Evolutionary conservation across 108 stramenopile species (phyloP), one percentile per base, ranked within the genome.

Genomic region (Epithemia pelagica): DNA sequence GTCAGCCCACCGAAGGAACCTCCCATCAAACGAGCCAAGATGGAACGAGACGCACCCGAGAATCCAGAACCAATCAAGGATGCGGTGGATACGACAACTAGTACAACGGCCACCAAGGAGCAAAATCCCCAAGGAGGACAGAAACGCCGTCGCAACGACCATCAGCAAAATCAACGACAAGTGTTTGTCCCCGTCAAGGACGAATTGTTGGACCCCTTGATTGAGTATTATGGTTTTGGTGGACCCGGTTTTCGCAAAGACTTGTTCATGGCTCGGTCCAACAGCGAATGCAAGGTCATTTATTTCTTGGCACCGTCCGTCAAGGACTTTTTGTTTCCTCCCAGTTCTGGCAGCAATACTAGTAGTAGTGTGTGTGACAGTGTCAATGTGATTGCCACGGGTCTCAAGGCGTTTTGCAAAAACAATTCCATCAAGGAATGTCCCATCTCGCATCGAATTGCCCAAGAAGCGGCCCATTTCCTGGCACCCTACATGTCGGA

Each of bases 391-490:
- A 87, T 93, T 53, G 87, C 77, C 52, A 83, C 88, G 53, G 92
- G 92, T 1, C 71, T 93, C 58, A 90, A 88, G 62, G 85, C 77
- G 1, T 93, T 93, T 61, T 77, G 78, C 61, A 62, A 88, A 55
- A 82, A 80, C 67, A 87, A 77, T 62, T n/a, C n/a, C n/a, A n/a
- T n/a, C n/a, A 81, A 85, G 28, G 76, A 82, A 33, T 75, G 77
- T 52, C 72, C 58, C 0, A 73, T 72, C 1, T 68, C 33, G 21
- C 89, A 87, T 61, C 79, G 92, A 30, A 60, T 90, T 27, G 59
- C 81, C n/a, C 92, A 93, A 75, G 92, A 90, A 71, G 88, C 75
- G 19, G 77, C 87, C 26, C 92, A 90, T 53, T 90, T 82, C 61
- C 70, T 90, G 27, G 78, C 80, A 0, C 92, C 89, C 10, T 71